phyloP scores from a whole-genome alignment of 192 early-diverging fungal species.

The Geranomyces variabilis region DNA sequence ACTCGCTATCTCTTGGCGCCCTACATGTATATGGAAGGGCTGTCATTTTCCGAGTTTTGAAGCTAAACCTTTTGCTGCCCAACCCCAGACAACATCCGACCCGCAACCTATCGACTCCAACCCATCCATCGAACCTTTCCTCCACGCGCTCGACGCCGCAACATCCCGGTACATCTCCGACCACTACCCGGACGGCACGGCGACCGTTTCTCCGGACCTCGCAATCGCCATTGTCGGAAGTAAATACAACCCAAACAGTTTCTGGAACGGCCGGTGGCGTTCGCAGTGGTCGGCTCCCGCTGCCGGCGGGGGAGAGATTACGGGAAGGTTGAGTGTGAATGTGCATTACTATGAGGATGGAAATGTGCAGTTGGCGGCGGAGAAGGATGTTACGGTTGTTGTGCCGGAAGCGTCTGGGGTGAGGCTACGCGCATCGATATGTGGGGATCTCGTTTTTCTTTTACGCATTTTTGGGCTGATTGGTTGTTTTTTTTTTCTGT shows the following conservation, averaged over 20 bases:
- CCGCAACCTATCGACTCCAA: constrained; percentile 42
- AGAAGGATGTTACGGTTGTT: constrained; percentile 61
- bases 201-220: constrained; percentile 65
- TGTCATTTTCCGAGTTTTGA: too few relatives aligned
- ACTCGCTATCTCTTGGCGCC: too few relatives aligned
- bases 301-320: constrained; percentile 60
- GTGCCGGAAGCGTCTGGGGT: neutral
- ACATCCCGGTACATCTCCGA: constrained; percentile 67
- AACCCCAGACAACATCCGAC: constrained; percentile 59
- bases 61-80: too few relatives aligned
- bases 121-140: constrained; percentile 39
- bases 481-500: too few relatives aligned
- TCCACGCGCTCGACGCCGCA: constrained; percentile 66
- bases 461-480: too few relatives aligned
- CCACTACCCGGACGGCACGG: constrained; percentile 79
- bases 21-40: too few relatives aligned
- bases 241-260: constrained; percentile 91
- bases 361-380: constrained; percentile 91
- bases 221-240: constrained; percentile 78
- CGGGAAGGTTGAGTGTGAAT: constrained; percentile 73
- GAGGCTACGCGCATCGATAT: too few relatives aligned
- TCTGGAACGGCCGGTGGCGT: constrained; percentile 61
- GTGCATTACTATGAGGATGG: constrained; percentile 99
- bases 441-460: too few relatives aligned
- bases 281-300: constrained; percentile 85